Evolutionary conservation across 768 basidiomycete species (phyloP).

Genomic region (Boletus tomentosulus): DNA sequence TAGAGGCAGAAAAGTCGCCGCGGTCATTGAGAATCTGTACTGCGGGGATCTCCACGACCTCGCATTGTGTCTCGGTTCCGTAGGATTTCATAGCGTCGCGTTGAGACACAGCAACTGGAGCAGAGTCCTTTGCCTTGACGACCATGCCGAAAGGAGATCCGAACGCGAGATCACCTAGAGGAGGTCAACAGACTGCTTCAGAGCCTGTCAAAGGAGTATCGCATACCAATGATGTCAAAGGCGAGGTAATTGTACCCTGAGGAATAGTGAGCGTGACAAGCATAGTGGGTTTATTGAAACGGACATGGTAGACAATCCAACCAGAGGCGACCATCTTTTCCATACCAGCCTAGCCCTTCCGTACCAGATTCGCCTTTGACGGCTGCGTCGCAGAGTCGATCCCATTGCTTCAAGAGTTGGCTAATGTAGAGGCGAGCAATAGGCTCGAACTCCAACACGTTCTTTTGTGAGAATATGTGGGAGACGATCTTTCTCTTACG

Average conservation of each 20-base stretch:
- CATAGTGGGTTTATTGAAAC: conserved; percentile 18
- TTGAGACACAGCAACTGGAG: conserved; percentile 59
- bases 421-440: conserved; percentile 60
- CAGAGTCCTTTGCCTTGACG: conserved; percentile 64
- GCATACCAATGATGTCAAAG: conserved; percentile 69
- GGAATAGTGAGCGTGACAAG: conserved; percentile 6
- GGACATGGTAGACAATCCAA: conserved; percentile 69
- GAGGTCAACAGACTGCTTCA: neutral
- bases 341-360: conserved; percentile 64
- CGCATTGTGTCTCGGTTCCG: conserved; percentile 41
- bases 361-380: conserved; percentile 50
- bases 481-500: conserved; percentile 91
- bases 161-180: conserved; percentile 66
- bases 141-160: conserved; percentile 91
- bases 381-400: conserved; percentile 56
- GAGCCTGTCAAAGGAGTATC: neutral
- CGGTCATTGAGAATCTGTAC: conserved; percentile 84
- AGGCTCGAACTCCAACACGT: conserved; percentile 81
- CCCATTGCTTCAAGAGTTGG: conserved; percentile 69
- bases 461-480: conserved; percentile 82
- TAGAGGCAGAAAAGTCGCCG: conserved; percentile 80
- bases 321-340: conserved; percentile 62
- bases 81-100: conserved; percentile 52
- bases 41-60: conserved; percentile 67
- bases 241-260: conserved; percentile 59